phyloP scores from a whole-genome alignment of 805 yeast species.

The Yarrowia osloensis region DNA sequence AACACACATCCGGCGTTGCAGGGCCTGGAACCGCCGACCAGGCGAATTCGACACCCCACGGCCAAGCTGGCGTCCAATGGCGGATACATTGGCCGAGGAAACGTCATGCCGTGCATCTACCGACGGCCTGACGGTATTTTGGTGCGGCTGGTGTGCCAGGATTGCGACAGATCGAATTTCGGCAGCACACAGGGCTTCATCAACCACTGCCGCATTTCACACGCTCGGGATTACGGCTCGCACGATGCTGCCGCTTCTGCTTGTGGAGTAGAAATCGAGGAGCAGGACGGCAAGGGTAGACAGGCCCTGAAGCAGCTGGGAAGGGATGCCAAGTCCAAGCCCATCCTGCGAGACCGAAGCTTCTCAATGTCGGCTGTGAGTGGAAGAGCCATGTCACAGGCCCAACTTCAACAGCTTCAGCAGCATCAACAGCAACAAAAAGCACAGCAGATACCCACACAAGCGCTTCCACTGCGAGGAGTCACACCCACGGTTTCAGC shows the following conservation, averaged over 20 bases:
- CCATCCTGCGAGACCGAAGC: neutral
- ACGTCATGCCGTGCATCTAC: constrained; percentile 34
- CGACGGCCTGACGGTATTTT: constrained; percentile 60
- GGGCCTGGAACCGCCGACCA: neutral
- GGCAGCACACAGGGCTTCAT: constrained; percentile 79
- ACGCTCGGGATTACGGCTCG: constrained; percentile 65
- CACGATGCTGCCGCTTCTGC: constrained; percentile 74
- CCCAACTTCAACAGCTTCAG: neutral
- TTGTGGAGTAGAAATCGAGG: constrained; percentile 61
- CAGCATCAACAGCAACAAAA: neutral
- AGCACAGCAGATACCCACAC: neutral
- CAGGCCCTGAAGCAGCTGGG: constrained; percentile 2
- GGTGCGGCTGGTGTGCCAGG: constrained; percentile 67
- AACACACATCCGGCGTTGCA: neutral
- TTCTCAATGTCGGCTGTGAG: neutral
- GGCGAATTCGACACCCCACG: constrained; percentile 24
- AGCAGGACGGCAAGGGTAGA: constrained; percentile 52
- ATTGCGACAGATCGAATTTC: constrained; percentile 67
- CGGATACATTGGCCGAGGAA: constrained; percentile 16
- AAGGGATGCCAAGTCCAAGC: neutral
- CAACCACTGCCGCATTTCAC: constrained; percentile 75
- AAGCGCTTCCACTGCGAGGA: neutral
- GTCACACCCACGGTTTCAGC: neutral
- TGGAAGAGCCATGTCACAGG: neutral
- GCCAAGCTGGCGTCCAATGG: constrained; percentile 29